Evolutionary conservation across 768 basidiomycete genomes (phyloP).

Genomic region (Rhizopogon vesiculosus): DNA sequence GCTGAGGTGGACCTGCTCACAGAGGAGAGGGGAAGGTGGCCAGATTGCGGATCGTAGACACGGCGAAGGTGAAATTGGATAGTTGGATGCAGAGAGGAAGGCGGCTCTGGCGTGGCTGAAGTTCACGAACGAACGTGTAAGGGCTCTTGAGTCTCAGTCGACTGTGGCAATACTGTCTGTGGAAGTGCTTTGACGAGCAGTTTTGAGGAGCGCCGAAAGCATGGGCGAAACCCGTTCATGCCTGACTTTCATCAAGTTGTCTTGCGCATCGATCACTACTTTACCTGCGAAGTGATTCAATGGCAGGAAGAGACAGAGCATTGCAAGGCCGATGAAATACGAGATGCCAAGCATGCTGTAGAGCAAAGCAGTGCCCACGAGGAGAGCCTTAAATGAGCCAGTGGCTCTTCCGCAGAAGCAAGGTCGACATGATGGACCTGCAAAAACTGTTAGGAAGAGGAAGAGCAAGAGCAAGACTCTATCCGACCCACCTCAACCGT

Average conservation of each 20-base stretch:
- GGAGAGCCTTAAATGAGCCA: constrained; percentile 29
- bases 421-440: constrained; percentile 44
- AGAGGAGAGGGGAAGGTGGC: constrained; percentile 49
- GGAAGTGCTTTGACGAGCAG: too few species aligned
- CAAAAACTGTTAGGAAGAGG: neutral
- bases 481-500: constrained; percentile 46
- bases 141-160: too few species aligned
- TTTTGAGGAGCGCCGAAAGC: too few species aligned
- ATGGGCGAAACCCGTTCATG: too few species aligned
- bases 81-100: constrained; percentile 80
- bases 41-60: constrained; percentile 51
- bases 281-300: too few species aligned
- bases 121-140: constrained; percentile 23
- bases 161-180: too few species aligned
- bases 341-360: too few species aligned
- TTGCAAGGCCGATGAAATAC: too few species aligned
- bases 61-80: constrained; percentile 86
- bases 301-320: too few species aligned
- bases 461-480: neutral
- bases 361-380: too few species aligned
- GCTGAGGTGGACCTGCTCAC: constrained; percentile 44
- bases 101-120: constrained; percentile 73
- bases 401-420: constrained; percentile 28
- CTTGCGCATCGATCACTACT: too few species aligned
- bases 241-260: too few species aligned